These are phyloP conservation scores for Cryphonectria carpinicola DNA, from an alignment of 2,329 filamentous ascomycete species.

Conservation along the genomic window DNA sequence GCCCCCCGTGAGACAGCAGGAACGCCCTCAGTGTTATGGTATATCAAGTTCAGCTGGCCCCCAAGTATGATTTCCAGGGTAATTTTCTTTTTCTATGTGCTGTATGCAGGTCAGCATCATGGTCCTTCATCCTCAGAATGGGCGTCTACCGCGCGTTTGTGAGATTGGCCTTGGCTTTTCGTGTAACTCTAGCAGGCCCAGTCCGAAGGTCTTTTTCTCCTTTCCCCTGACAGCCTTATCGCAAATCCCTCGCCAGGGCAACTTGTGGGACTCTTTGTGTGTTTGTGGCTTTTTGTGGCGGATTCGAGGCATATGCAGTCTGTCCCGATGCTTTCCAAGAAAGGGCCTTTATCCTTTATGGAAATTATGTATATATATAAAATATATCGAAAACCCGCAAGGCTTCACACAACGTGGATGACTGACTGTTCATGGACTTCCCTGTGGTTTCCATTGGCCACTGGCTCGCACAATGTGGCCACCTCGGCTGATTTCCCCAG, in stretches of 20 bases:
- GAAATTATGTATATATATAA: too few species aligned
- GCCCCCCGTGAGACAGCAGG: not conserved
- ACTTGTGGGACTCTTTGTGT: not conserved
- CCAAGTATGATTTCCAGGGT: not conserved
- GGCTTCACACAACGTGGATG: not conserved
- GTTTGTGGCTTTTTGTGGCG: too few species aligned
- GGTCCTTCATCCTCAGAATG: not conserved
- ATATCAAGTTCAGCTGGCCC: not conserved
- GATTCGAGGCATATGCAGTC: not conserved
- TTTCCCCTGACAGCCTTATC: not conserved
- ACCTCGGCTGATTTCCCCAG: not conserved
- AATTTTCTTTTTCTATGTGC: not conserved
- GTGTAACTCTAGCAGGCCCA: not conserved
- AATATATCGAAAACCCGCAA: not conserved
- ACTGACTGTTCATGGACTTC: not conserved
- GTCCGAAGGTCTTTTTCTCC: not conserved
- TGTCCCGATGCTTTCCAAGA: not conserved
- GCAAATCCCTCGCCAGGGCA: too few species aligned
- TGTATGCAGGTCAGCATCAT: slow-evolving; percentile 1
- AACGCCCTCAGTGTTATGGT: not conserved
- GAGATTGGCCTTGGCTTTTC: not conserved
- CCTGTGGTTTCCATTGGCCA: not conserved
- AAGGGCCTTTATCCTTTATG: too few species aligned
- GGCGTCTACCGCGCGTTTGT: too few species aligned
- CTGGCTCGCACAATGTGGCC: not conserved